These are phyloP conservation scores for Penicillium italicum DNA, from an alignment of 2,329 filamentous ascomycete species.

Conservation along the genomic window DNA sequence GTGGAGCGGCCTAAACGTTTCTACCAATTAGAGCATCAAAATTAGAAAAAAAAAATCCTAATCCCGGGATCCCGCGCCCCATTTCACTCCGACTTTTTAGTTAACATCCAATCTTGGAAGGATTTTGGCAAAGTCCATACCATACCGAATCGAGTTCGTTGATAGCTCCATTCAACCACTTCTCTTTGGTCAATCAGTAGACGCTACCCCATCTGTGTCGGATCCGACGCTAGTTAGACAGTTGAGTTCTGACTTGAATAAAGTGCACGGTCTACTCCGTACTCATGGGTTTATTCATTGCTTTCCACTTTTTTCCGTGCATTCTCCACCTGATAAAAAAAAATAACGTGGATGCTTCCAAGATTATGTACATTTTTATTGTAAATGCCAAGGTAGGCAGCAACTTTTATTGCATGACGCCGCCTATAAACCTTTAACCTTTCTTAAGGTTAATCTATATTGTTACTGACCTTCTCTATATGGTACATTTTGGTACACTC, in stretches of 20 bases:
- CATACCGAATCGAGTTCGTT: not conserved
- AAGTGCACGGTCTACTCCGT: not conserved
- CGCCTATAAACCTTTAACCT: not conserved
- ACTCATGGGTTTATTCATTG: not conserved
- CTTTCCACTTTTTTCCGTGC: not conserved
- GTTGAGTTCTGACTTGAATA: not conserved
- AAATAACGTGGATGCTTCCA: not conserved
- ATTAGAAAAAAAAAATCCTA: not conserved
- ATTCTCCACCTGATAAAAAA: not conserved
- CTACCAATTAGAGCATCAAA: not conserved
- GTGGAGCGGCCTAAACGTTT: not conserved
- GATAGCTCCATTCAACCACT: not conserved
- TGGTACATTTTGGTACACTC: not conserved
- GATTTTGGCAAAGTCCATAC: not conserved
- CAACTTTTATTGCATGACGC: not conserved
- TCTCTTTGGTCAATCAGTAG: not conserved
- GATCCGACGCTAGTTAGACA: not conserved
- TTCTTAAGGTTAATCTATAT: not conserved
- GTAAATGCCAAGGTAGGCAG: not conserved
- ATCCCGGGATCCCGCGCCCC: not conserved
- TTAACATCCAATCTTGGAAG: not conserved
- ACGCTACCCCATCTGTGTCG: not conserved
- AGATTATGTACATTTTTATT: not conserved
- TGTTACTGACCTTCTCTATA: not conserved
- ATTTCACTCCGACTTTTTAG: not conserved